Evolutionary conservation across 2,329 filamentous ascomycete species (phyloP), one percentile per base, ranked within the genome.

Genomic region (Pseudonectria foliicola): DNA sequence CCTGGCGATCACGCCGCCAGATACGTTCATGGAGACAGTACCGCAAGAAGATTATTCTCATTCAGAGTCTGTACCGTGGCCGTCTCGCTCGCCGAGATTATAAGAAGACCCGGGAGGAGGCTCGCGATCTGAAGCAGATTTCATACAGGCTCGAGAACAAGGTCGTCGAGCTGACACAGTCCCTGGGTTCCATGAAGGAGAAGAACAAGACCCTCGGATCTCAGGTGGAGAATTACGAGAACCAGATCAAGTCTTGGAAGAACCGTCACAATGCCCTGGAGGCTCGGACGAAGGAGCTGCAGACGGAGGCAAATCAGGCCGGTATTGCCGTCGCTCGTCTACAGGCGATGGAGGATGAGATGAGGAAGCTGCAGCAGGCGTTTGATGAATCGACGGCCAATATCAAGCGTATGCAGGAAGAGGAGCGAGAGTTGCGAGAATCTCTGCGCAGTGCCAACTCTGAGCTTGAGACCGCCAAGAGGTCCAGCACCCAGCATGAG

Each of bases 81-180:
- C 89, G 77, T 62, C 57, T 64, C 44, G 90, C 92, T 36, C 80
- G 92, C 47, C 77, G 73, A 48, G 80, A 77, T 31, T 98, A 98
- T 73, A 96, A 95, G 77, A 79, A 71, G 50, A 68, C 94, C 42
- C 86, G 92, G 49, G 89, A 95, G 63, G 92, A 98, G 64, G 92
- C 92, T 46, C 85, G 92, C 56, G 93, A 98, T 68, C 77, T 98
- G 60, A 96, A 96, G 73, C 90, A 96, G 64, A 98, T 98, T 50
- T 96, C 92, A 3, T 98, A 98, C 73, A 96, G 95, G 71, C 71
- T 98, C 52, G 92, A 98, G 63, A 96, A 98, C 75, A 98, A 98
- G 78, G 92, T 98, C 44, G 87, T 98, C 44, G 92, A 98, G 67
- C 75, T 98, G 54, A 98, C 92, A 2, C 92, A 98, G 62, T 86